Base-by-base conservation (phyloP, 225 moss, liverwort and hornwort genomes). In the Polytrichum commune region DNA sequence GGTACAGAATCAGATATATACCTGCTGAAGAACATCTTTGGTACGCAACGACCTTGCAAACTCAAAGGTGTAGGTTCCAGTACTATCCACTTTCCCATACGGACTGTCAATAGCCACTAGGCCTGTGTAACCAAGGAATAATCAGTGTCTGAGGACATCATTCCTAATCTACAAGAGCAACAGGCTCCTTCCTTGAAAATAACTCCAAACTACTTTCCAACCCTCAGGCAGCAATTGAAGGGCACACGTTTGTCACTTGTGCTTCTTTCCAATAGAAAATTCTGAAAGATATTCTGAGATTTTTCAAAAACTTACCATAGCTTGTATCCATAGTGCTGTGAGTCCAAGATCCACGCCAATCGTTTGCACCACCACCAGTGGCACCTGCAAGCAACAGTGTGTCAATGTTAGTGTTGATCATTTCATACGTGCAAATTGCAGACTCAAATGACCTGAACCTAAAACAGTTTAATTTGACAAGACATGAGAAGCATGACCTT, bases 341-440 rank as follows among this genome's bases (percentile, higher is more conserved):
- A 75, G 93, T 90, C 98, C 98, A 98, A 76, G 89, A 82, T 75
- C 98, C 98, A 66, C 84, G 83, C 98, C 98, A 98, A 73, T 98
- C 79, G 54, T 98, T 98, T 72, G 79, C 65, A 27, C 91, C 98
- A 70, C 90, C 86, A 60, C 83, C 86, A 16, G 79, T 77, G 53
- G 63, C 53, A 73, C 73, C 92, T 92, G 86, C 60, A 75, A 73
- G 66, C 26, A 62, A 72, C 69, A 65, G 66, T 54, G 56, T 74
- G 60, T 70, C 19, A 63, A 76, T 53, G 35, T 61, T 55, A 55
- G 61, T 5, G 25, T 35, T 35, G 33, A 33, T 33, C 33, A 33
- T 9, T 63, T 6, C 46, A 35, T 33, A 16, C 3, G 0, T 46
- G 3, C 46, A 46, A 4, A 46, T 46, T 46, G 46, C 46, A 13